Evolutionary conservation across 108 stramenopile genomes (phyloP).

Genomic region (Skeletonema potamos): DNA sequence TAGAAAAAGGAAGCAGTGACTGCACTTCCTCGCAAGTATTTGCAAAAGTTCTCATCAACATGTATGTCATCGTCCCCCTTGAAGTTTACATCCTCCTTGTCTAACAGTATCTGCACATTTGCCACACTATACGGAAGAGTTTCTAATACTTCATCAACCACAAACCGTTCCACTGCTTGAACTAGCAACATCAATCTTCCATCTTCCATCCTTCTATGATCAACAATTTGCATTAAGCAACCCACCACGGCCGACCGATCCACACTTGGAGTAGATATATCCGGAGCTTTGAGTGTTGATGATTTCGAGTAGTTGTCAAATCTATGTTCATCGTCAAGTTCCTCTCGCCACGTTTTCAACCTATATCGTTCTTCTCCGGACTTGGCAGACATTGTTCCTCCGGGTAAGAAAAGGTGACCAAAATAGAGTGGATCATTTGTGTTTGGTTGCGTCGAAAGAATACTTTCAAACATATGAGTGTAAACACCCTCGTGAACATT

Average conservation of each 20-base stretch:
- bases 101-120: conserved; percentile 67
- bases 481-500: conserved; percentile 72
- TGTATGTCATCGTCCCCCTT: background rate
- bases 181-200: conserved; percentile 67
- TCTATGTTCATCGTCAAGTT: conserved; percentile 23
- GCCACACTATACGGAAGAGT: conserved; percentile 65
- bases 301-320: conserved; percentile 14
- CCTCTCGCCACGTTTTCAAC: conserved; percentile 48
- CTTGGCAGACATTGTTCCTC: conserved; percentile 11
- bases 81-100: conserved; percentile 57
- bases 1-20: conserved; percentile 58
- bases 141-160: conserved; percentile 56
- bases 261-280: background rate
- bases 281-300: background rate
- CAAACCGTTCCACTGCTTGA: conserved; percentile 76
- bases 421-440: conserved; percentile 49
- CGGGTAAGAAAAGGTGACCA: conserved; percentile 69
- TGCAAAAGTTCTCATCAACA: conserved; percentile 21
- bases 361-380: conserved; percentile 11
- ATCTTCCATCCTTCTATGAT: conserved; percentile 71
- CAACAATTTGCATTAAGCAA: conserved; percentile 62
- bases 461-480: conserved; percentile 78
- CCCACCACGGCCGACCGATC: conserved; percentile 53
- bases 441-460: conserved; percentile 33
- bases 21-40: conserved; percentile 39